phyloP scores from a whole-genome alignment of 495 filamentous ascomycete genomes.

The Ramalina intermedia region DNA sequence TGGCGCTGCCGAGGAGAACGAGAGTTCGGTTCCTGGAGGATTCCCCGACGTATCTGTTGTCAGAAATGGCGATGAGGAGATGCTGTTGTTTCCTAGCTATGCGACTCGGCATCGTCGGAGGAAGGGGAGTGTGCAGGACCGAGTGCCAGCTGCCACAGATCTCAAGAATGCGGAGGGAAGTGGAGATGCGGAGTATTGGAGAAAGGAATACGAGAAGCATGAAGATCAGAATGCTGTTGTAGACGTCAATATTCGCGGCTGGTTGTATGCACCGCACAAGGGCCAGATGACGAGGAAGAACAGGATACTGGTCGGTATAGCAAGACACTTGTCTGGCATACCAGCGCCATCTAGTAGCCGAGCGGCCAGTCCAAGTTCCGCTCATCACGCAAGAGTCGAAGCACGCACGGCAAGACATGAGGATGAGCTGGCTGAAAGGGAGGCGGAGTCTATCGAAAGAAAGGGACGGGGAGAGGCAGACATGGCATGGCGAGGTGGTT shows the following conservation, averaged over 20 bases:
- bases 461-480: slow-evolving; percentile 56
- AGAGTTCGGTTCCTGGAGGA: slow-evolving; percentile 50
- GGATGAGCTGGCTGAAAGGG: slow-evolving; percentile 50
- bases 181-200: slow-evolving; percentile 52
- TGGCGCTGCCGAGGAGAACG: slow-evolving; percentile 35
- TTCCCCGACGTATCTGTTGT: slow-evolving; percentile 74
- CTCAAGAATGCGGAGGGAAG: slow-evolving; percentile 17
- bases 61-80: slow-evolving; percentile 69
- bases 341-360: slow-evolving; percentile 41
- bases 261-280: slow-evolving; percentile 75
- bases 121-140: slow-evolving; percentile 25
- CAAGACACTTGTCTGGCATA: slow-evolving; percentile 71
- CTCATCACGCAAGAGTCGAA: slow-evolving; percentile 18
- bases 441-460: slow-evolving; percentile 59
- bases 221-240: slow-evolving; percentile 72
- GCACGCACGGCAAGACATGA: slow-evolving; percentile 28
- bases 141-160: slow-evolving; percentile 18
- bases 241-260: slow-evolving; percentile 87
- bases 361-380: slow-evolving; percentile 22
- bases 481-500: slow-evolving; percentile 49
- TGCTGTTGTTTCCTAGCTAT: slow-evolving; percentile 90
- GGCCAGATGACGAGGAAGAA: slow-evolving; percentile 84
- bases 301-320: slow-evolving; percentile 67
- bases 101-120: slow-evolving; percentile 44
- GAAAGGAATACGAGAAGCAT: slow-evolving; percentile 48